phyloP scores from a whole-genome alignment of 2,329 filamentous ascomycete species.

The Aspergillus amoenus region DNA sequence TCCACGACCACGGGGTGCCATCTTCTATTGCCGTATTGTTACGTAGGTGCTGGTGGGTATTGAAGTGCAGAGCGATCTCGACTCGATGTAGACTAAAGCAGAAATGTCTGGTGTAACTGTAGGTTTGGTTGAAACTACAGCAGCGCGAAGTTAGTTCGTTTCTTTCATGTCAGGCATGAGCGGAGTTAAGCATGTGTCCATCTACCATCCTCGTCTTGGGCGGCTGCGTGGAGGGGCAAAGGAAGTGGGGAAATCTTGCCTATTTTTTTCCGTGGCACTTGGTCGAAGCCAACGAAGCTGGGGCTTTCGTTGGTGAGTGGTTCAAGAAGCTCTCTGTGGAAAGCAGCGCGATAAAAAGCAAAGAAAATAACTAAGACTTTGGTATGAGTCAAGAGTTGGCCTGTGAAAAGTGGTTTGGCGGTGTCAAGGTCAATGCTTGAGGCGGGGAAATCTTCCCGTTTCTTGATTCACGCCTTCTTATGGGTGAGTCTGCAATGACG shows the following conservation, averaged over 20 bases:
- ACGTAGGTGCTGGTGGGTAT: neutral
- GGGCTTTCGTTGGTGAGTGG: neutral
- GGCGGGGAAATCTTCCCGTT: neutral
- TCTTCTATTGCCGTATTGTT: conserved; percentile 20
- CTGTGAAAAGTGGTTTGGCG: neutral
- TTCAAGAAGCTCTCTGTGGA: neutral
- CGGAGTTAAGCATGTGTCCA: conserved; percentile 3
- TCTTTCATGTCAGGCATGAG: neutral
- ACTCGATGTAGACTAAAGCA: neutral
- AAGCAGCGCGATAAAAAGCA: neutral
- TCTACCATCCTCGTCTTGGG: conserved; percentile 1
- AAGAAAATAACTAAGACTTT: neutral
- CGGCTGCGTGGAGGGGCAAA: neutral
- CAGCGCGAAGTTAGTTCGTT: neutral
- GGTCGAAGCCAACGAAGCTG: neutral
- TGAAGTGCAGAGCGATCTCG: neutral
- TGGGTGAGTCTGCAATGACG: neutral
- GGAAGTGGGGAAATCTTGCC: neutral
- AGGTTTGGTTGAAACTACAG: neutral
- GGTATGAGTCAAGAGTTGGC: neutral
- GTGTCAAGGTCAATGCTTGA: neutral
- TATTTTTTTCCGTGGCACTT: neutral
- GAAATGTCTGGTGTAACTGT: too few species aligned
- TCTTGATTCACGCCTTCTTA: neutral
- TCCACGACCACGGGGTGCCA: conserved; percentile 68